These are phyloP conservation scores for Botrytis squamosa DNA, from an alignment of 2,329 filamentous ascomycete species.

Conservation along the genomic window DNA sequence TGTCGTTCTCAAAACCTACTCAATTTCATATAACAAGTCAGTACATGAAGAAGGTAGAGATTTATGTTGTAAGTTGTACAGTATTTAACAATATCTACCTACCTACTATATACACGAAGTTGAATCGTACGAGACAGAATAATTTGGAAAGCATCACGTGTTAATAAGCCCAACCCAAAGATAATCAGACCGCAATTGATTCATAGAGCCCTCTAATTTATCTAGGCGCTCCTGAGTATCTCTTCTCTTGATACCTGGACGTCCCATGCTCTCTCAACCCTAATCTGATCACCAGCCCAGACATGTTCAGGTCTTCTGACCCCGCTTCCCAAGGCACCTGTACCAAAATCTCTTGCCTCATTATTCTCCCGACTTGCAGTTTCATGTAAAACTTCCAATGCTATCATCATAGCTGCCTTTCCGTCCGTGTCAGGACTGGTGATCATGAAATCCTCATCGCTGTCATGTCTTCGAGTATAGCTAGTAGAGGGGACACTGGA, in stretches of 20 bases:
- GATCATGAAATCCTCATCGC: constrained; percentile 17
- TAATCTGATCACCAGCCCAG: constrained; percentile 11
- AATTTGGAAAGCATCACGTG: neutral
- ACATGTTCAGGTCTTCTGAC: constrained; percentile 11
- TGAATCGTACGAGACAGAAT: neutral
- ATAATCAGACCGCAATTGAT: neutral
- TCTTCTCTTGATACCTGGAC: constrained; percentile 4
- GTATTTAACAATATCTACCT: neutral
- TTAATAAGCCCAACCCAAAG: neutral
- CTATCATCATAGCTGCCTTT: neutral
- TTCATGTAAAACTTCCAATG: neutral
- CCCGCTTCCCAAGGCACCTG: neutral
- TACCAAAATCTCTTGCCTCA: neutral
- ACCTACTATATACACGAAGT: neutral
- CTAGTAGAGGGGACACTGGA: neutral
- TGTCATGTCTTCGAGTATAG: neutral
- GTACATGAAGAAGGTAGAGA: too few species aligned
- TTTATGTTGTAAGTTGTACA: too few species aligned
- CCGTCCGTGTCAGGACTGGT: neutral
- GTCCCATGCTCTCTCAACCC: constrained; percentile 14
- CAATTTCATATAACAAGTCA: neutral
- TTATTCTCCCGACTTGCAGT: neutral
- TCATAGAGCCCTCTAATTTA: neutral
- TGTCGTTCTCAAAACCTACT: neutral
- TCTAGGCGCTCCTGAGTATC: neutral